Conservation (phyloP, 2,329 filamentous ascomycete genomes). For the Diplodia sapinea region DNA sequence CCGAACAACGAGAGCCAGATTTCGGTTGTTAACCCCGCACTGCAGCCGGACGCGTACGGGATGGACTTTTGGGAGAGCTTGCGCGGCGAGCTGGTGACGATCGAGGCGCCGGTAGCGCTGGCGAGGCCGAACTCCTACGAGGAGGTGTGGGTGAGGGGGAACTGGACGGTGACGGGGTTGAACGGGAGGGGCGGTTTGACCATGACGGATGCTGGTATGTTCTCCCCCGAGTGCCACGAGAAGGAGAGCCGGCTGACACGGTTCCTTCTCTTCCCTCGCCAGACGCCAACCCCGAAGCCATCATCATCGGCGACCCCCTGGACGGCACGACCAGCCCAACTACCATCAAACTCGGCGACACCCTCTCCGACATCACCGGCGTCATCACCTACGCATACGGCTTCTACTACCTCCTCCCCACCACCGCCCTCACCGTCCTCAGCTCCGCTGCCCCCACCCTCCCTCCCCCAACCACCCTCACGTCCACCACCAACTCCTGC, state of each 20-base stretch:
- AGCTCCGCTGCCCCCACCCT: constrained; percentile 53
- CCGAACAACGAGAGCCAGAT: constrained; percentile 67
- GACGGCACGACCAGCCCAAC: constrained; percentile 67
- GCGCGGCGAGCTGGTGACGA: constrained; percentile 69
- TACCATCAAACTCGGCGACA: constrained; percentile 68
- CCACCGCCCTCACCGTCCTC: constrained; percentile 61
- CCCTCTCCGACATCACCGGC: constrained; percentile 70
- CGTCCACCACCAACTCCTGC: constrained; percentile 63
- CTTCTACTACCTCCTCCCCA: constrained; percentile 71
- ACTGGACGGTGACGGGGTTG: constrained; percentile 67
- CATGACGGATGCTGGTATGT: constrained; percentile 60
- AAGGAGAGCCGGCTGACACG: not conserved
- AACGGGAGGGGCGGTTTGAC: constrained; percentile 71
- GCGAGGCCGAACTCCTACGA: constrained; percentile 68
- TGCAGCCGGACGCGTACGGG: constrained; percentile 67
- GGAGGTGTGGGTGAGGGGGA: constrained; percentile 72
- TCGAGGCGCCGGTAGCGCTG: constrained; percentile 63
- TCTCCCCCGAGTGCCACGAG: not conserved
- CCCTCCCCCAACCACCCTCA: constrained; percentile 59
- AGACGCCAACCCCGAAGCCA: constrained; percentile 73
- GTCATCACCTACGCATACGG: constrained; percentile 69
- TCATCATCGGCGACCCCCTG: constrained; percentile 68
- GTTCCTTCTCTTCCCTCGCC: not conserved
- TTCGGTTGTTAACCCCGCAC: constrained; percentile 64
- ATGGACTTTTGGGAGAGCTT: constrained; percentile 78